Evolutionary conservation across 805 yeast species (phyloP).

Genomic region (Zygotorulaspora sp.): DNA sequence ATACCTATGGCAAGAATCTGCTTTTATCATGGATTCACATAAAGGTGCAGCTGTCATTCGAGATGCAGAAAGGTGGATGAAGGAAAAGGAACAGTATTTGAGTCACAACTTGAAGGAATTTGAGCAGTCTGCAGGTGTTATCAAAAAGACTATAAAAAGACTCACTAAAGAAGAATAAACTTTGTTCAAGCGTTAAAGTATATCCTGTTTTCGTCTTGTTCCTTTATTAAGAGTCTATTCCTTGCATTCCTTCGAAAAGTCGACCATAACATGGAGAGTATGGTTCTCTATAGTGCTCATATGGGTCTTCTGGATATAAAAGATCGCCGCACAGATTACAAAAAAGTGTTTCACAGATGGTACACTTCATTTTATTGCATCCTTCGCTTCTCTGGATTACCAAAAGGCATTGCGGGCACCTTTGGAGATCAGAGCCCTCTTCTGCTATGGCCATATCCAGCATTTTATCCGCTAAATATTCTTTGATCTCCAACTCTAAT

Average conservation of each 20-base stretch:
- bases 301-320: slow-evolving; percentile 42
- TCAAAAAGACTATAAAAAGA: slow-evolving; percentile 27
- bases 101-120: slow-evolving; percentile 22
- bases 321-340: slow-evolving; percentile 52
- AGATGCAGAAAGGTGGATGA: slow-evolving; percentile 29
- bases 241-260: slow-evolving; percentile 51
- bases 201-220: neutral
- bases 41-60: slow-evolving; percentile 28
- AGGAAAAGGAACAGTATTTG: slow-evolving; percentile 24
- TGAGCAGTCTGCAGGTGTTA: slow-evolving; percentile 26
- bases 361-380: slow-evolving; percentile 60
- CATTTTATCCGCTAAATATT: slow-evolving; percentile 44
- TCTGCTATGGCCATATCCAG: slow-evolving; percentile 43
- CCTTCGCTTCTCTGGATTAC: slow-evolving; percentile 56
- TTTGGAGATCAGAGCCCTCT: slow-evolving; percentile 40
- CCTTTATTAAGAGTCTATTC: slow-evolving; percentile 18
- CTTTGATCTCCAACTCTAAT: slow-evolving; percentile 41
- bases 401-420: slow-evolving; percentile 51
- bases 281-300: slow-evolving; percentile 47
- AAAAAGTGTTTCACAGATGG: slow-evolving; percentile 44
- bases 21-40: slow-evolving; percentile 32
- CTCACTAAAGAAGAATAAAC: slow-evolving; percentile 13
- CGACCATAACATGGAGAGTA: slow-evolving; percentile 44
- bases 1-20: slow-evolving; percentile 35
- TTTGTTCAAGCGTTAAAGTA: neutral